Conservation (phyloP, 176 grass and related monocot species). For the Phoenix dactylifera region DNA sequence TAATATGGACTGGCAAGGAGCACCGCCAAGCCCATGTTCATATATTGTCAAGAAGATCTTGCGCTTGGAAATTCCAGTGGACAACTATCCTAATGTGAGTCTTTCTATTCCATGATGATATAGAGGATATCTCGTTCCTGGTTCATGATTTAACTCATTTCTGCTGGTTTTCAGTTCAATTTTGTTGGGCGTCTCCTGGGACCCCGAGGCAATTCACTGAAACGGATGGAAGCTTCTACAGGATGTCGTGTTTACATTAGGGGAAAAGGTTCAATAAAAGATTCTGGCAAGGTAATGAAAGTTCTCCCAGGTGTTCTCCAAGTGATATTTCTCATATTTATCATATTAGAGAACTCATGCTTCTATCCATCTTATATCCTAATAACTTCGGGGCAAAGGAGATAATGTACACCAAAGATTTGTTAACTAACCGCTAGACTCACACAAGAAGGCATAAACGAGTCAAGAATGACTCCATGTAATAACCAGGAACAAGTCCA, state of each 20-base stretch:
- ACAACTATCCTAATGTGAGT: conserved; percentile 61
- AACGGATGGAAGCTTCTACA: conserved; percentile 74
- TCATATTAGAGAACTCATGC: too few relatives aligned
- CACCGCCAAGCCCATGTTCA: conserved; percentile 56
- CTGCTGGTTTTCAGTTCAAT: conserved; percentile 56
- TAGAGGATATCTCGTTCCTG: not conserved
- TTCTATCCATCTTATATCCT: too few relatives aligned
- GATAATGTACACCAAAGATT: too few relatives aligned
- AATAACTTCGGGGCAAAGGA: too few relatives aligned
- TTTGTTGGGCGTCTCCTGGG: conserved; percentile 79
- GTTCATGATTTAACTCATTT: conserved; percentile 17
- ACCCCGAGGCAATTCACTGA: conserved; percentile 75
- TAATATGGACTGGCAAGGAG: conserved; percentile 81
- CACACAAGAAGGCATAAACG: too few relatives aligned
- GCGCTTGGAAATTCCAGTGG: conserved; percentile 83
- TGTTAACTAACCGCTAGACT: too few relatives aligned
- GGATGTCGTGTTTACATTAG: conserved; percentile 85
- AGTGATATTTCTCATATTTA: too few relatives aligned
- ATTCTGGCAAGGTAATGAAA: conserved; percentile 53
- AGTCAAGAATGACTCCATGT: too few relatives aligned
- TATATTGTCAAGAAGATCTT: conserved; percentile 79
- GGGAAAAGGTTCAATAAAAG: conserved; percentile 82
- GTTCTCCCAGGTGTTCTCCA: too few relatives aligned
- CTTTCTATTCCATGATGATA: too few relatives aligned
- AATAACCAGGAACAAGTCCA: too few relatives aligned